Base-by-base conservation (phyloP, 495 filamentous ascomycete genomes). In the Aspergillus taichungensis region DNA sequence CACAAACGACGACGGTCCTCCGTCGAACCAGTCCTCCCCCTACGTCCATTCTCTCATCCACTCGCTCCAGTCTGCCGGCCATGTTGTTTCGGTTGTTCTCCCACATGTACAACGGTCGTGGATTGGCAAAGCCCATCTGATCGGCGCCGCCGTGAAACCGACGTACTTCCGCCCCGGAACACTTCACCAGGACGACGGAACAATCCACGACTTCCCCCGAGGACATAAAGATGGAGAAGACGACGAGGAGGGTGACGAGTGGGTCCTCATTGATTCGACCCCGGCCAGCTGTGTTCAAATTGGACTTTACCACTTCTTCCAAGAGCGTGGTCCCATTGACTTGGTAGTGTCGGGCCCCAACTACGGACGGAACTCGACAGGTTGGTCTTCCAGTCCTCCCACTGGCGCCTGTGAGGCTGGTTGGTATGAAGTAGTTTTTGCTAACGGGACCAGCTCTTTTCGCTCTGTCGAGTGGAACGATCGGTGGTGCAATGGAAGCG, bases 71-170 rank as follows among this genome's bases (percentile, higher is more conserved):
- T 55, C 67, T 29, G 78, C 79, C 12, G 87, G 90, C 8, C 90
- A 94, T 62, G 75, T 72, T 32, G 88, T 97, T 47, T 91, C 86
- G 3, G 90, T 97, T 34, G 78, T 92, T 46, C 78, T 98, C 3
- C 92, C 92, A 0, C 83, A 95, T 63, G 81, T 80, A 8, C 92
- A 98, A 65, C 83, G 90, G 38, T 94, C 87, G 42, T 98, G 92
- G 92, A 96, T 98, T 53, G 88, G 89, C 45, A 98, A 98, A 70
- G 92, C 92, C 13, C 91, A 97, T 60, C 80, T 96, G 35, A 83
- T 95, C 49, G 88, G 88, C 43, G 80, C 87, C 54, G 82, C 84
- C 13, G 78, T 94, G 34, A 86, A 83, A 47, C 88, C 90, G 3
- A 81, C 80, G n/a, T 94, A 95, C 66, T 98, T 90, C 72, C 85